Evolutionary conservation across 2,329 filamentous ascomycete genomes (phyloP).

Genomic region (Cadophora gregata): DNA sequence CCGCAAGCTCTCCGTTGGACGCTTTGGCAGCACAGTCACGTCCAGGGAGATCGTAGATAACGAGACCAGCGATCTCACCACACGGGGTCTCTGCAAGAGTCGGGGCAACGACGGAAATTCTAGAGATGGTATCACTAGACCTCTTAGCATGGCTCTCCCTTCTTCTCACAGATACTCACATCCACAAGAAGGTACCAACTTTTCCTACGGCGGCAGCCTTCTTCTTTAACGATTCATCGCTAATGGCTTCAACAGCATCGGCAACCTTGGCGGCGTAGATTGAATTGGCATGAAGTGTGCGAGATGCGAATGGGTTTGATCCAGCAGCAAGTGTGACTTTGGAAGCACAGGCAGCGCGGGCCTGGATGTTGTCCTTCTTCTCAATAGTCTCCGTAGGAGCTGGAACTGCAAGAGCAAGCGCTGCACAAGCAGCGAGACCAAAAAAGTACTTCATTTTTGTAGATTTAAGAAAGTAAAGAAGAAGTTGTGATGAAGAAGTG

Average conservation of each 20-base stretch:
- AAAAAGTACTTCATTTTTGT: constrained; percentile 37
- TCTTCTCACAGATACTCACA: constrained; percentile 37
- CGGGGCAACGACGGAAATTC: constrained; percentile 53
- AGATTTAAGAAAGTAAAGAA: constrained; percentile 17
- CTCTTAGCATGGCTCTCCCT: constrained; percentile 15
- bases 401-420: constrained; percentile 32
- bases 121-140: constrained; percentile 52
- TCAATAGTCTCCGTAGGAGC: constrained; percentile 33
- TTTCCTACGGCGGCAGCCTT: constrained; percentile 47
- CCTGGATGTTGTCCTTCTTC: constrained; percentile 21
- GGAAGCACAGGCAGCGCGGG: constrained; percentile 30
- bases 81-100: constrained; percentile 55
- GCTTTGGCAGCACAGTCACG: constrained; percentile 63
- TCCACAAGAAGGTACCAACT: constrained; percentile 57
- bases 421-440: constrained; percentile 34
- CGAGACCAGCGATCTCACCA: constrained; percentile 52
- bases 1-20: constrained; percentile 62
- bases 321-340: constrained; percentile 36
- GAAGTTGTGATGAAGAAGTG: constrained; percentile 29
- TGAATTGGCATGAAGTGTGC: constrained; percentile 58
- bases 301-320: constrained; percentile 57
- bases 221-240: constrained; percentile 56
- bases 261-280: constrained; percentile 63
- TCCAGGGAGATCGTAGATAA: constrained; percentile 64
- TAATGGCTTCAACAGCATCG: constrained; percentile 57